Evolutionary conservation across 1,284 basidiomycete species (phyloP).

Genomic region (Puccinia brachypodii): DNA sequence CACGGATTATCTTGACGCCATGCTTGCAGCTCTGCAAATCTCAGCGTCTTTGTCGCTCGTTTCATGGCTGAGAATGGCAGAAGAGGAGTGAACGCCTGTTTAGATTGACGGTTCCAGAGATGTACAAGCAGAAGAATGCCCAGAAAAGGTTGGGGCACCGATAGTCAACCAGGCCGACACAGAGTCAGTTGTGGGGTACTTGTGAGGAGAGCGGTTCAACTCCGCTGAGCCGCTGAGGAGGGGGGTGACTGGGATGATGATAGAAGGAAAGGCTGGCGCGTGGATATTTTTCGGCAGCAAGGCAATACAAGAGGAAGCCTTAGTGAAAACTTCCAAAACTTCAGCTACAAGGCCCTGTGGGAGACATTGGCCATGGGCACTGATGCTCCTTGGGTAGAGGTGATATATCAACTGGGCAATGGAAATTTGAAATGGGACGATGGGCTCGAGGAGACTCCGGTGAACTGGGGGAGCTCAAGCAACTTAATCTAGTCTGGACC

Average conservation of each 20-base stretch:
- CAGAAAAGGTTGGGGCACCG: not conserved
- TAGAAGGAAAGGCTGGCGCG: not conserved
- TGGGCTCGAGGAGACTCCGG: not conserved
- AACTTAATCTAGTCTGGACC: slow-evolving; percentile 23
- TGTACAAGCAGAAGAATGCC: not conserved
- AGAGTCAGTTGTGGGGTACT: not conserved
- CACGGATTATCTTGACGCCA: slow-evolving; percentile 48
- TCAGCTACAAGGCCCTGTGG: not conserved
- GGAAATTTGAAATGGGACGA: not conserved
- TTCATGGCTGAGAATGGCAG: slow-evolving; percentile 7
- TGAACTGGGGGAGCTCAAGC: not conserved
- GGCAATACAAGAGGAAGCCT: not conserved
- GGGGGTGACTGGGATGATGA: not conserved
- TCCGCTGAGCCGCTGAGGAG: not conserved
- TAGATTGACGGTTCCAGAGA: too few relatives aligned
- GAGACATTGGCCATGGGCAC: not conserved
- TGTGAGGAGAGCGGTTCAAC: not conserved
- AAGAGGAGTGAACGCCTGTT: not conserved
- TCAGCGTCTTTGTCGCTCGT: slow-evolving; percentile 10
- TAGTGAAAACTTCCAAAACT: not conserved
- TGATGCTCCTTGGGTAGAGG: not conserved
- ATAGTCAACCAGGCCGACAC: not conserved
- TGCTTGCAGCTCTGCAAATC: slow-evolving; percentile 20
- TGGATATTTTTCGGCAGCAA: not conserved
- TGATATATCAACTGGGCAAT: not conserved